A percentile compares a stretch with the other conserved stretches of the same genome.
Evolutionary conservation across 108 stramenopile species (phyloP).

Genomic region (Aurantiochytrium sp.): DNA sequence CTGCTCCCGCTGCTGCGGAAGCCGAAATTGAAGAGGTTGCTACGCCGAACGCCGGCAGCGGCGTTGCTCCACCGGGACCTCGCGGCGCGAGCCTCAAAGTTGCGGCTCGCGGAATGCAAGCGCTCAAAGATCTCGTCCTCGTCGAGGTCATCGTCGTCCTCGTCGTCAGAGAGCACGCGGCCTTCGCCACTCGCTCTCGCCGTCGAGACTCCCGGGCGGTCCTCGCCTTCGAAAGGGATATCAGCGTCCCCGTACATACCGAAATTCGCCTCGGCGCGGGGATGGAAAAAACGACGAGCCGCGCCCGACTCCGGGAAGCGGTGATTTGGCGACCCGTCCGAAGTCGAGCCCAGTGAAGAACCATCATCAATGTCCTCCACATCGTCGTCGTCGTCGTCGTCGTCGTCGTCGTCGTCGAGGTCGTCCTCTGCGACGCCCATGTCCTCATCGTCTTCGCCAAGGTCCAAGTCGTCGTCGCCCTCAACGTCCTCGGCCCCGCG

Average conservation of each 20-base stretch:
- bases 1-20: too few relatives aligned
- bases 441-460: neutral
- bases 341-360: neutral
- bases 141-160: neutral
- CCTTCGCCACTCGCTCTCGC: neutral
- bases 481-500: neutral
- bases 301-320: neutral
- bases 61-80: too few relatives aligned
- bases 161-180: neutral
- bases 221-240: neutral
- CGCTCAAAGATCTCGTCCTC: neutral
- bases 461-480: neutral
- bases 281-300: neutral
- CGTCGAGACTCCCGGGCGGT: neutral
- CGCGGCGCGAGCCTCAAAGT: too few relatives aligned
- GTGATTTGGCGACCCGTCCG: neutral
- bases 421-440: conserved; percentile 34
- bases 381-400: neutral
- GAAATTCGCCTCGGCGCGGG: too few relatives aligned
- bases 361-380: neutral
- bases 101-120: neutral
- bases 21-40: too few relatives aligned
- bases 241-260: neutral
- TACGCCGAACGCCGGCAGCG: too few relatives aligned
- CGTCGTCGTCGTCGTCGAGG: conserved; percentile 41